phyloP scores from a whole-genome alignment of 495 filamentous ascomycete species.

The Penicillium manginii region DNA sequence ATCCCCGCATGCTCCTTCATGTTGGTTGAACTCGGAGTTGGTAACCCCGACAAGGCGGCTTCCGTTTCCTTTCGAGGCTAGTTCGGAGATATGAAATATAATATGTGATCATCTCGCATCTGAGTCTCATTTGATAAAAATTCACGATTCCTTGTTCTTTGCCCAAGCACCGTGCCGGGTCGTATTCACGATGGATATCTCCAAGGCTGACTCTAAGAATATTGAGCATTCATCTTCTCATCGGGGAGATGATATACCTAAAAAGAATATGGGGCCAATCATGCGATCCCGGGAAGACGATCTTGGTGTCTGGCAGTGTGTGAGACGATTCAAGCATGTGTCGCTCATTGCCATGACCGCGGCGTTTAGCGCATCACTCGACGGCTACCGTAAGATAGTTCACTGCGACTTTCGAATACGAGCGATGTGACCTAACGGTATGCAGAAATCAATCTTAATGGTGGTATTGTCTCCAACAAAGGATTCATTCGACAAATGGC shows the following conservation, averaged over 20 bases:
- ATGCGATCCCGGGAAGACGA: constrained; percentile 40
- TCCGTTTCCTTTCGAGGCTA: too few species aligned
- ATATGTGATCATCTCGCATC: too few species aligned
- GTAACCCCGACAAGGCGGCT: too few species aligned
- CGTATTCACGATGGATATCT: neutral
- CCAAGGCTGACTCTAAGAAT: constrained; percentile 10
- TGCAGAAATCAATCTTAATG: constrained; percentile 47
- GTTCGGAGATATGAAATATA: too few species aligned
- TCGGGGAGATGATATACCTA: neutral
- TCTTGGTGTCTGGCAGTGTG: constrained; percentile 35
- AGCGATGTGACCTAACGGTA: neutral
- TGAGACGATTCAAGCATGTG: constrained; percentile 28
- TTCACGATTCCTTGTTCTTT: neutral
- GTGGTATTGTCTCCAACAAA: constrained; percentile 44
- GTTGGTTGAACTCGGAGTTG: neutral
- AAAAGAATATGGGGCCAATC: constrained; percentile 7
- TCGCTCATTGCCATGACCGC: constrained; percentile 37
- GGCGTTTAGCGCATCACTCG: constrained; percentile 43
- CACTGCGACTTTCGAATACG: neutral
- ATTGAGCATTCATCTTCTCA: constrained; percentile 16
- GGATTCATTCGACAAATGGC: constrained; percentile 44
- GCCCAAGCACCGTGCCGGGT: neutral
- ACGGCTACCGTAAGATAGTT: constrained; percentile 42
- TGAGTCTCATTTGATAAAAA: neutral
- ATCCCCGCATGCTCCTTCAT: constrained; percentile 15